Percentiles rank a stretch among this genome's conserved stretches.
phyloP scores from a whole-genome alignment of 2,329 filamentous ascomycete genomes.

The Fusarium anthophilum region DNA sequence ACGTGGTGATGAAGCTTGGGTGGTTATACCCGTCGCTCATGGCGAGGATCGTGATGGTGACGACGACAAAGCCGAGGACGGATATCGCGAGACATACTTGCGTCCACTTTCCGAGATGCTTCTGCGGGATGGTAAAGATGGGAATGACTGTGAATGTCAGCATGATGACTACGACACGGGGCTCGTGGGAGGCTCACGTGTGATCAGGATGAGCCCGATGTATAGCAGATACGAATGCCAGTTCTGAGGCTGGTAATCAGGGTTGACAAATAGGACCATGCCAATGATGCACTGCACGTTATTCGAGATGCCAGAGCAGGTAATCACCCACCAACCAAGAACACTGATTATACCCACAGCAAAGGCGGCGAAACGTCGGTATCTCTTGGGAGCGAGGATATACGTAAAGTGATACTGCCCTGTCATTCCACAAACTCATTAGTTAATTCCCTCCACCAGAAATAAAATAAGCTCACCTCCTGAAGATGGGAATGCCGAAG shows the following conservation, averaged over 20 bases:
- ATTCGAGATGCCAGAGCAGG: not conserved
- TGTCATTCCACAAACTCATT: not conserved
- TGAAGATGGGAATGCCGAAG: not conserved
- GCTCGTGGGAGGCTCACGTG: accelerated
- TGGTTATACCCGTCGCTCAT: not conserved
- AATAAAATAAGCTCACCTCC: not conserved
- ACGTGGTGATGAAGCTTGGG: not conserved
- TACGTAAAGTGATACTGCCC: not conserved
- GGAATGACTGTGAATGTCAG: not conserved
- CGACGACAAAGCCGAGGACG: not conserved
- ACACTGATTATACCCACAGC: not conserved
- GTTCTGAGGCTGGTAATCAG: not conserved
- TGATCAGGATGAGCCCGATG: accelerated
- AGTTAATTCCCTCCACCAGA: accelerated
- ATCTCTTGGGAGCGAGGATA: not conserved
- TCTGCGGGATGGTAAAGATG: not conserved
- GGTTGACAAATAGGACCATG: not conserved
- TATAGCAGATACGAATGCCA: not conserved
- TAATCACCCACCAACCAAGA: not conserved
- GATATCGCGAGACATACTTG: not conserved
- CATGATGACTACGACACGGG: accelerated
- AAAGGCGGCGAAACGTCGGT: not conserved
- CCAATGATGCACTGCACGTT: not conserved
- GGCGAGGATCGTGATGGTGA: not conserved
- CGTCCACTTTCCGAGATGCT: not conserved